These are phyloP conservation scores for Thyridium curvatum DNA, from an alignment of 2,329 filamentous ascomycete species.

Conservation along the genomic window DNA sequence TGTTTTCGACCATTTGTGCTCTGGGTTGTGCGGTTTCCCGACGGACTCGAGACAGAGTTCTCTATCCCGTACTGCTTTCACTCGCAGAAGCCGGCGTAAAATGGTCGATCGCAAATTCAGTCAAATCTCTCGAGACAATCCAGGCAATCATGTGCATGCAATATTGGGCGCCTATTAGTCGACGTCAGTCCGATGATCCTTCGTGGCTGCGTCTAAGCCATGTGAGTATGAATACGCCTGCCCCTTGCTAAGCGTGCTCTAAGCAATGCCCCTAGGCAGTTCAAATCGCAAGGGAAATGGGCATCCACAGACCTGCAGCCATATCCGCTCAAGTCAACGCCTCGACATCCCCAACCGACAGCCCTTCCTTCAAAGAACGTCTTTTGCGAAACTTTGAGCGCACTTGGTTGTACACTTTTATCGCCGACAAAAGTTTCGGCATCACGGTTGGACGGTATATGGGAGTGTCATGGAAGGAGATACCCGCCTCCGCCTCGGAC, in stretches of 20 bases:
- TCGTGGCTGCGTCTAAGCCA: constrained; percentile 17
- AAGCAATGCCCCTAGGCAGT: constrained; percentile 9
- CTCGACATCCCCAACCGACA: constrained; percentile 3
- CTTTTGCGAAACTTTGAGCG: constrained; percentile 12
- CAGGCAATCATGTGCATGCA: constrained; percentile 16
- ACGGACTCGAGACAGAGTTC: constrained; percentile 13
- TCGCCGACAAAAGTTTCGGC: constrained; percentile 12
- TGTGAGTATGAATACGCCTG: constrained; percentile 3
- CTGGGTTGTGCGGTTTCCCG: constrained; percentile 16
- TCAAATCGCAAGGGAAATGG: constrained; percentile 15
- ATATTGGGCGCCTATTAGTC: constrained; percentile 15
- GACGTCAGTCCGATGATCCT: constrained; percentile 13
- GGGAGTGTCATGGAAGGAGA: constrained; percentile 10
- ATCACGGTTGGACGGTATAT: constrained; percentile 12
- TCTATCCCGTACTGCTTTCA: constrained; percentile 13
- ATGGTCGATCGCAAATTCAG: constrained; percentile 17
- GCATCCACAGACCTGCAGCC: constrained; percentile 11
- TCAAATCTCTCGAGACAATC: constrained; percentile 16
- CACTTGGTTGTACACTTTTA: constrained; percentile 12
- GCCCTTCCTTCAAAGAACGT: constrained; percentile 8
- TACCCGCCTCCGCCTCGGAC: constrained; percentile 7
- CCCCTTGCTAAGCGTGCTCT: background rate
- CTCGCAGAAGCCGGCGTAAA: constrained; percentile 16
- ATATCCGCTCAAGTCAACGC: constrained; percentile 13
- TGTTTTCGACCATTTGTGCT: constrained; percentile 16